A percentile compares a stretch with the other conserved stretches of the same genome.
Evolutionary conservation across 202 grass and related monocot genomes (phyloP).

Genomic region (Carex sylvatica): DNA sequence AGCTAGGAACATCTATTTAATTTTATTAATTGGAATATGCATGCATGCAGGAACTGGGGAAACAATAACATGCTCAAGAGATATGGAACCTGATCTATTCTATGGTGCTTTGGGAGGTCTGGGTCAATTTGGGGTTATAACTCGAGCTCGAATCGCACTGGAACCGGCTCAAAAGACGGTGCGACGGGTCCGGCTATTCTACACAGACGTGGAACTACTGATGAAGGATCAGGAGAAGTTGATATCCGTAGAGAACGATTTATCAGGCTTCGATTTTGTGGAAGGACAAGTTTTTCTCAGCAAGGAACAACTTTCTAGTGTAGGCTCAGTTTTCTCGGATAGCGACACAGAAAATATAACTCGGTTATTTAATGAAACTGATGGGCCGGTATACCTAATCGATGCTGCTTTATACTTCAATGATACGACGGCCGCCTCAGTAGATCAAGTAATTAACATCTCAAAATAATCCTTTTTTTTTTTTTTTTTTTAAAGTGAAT

Average conservation of each 20-base stretch:
- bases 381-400: conserved; percentile 30
- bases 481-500: too few relatives aligned
- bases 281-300: conserved; percentile 43
- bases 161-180: conserved; percentile 18
- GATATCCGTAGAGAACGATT: conserved; percentile 8
- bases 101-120: conserved; percentile 44
- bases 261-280: conserved; percentile 35
- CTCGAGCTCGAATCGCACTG: conserved; percentile 38
- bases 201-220: conserved; percentile 30
- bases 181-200: conserved; percentile 42
- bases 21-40: neutral
- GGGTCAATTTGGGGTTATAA: conserved; percentile 54
- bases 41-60: conserved; percentile 41
- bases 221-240: conserved; percentile 47
- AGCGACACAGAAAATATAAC: conserved; percentile 22
- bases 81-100: conserved; percentile 50
- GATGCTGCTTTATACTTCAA: conserved; percentile 47
- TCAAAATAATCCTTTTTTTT: neutral
- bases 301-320: neutral
- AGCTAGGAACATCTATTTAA: neutral
- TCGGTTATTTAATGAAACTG: neutral
- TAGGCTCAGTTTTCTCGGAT: conserved; percentile 31
- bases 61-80: conserved; percentile 41
- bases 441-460: conserved; percentile 25
- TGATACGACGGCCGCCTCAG: neutral